Conservation (phyloP, 2,329 filamentous ascomycete species). For the Nemania abortiva region DNA sequence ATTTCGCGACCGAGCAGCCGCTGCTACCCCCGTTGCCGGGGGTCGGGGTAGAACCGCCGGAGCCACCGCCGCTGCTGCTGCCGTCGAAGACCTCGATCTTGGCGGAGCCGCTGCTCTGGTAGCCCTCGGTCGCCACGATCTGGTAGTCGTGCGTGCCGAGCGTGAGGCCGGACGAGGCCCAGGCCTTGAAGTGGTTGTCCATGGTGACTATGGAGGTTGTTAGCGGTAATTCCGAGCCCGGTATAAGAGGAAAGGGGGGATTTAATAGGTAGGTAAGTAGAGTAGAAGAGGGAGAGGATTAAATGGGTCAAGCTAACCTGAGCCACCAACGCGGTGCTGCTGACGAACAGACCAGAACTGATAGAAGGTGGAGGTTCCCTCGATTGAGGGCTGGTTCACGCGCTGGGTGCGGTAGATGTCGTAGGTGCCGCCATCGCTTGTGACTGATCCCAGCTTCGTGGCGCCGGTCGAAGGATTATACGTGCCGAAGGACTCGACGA, state of each 20-base stretch:
- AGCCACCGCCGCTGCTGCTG: constrained; percentile 17
- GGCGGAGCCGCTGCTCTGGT: constrained; percentile 46
- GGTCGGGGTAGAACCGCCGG: constrained; percentile 1
- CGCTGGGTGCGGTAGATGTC: constrained; percentile 52
- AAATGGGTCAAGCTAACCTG: constrained; percentile 18
- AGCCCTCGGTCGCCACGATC: constrained; percentile 53
- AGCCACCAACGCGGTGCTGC: constrained; percentile 56
- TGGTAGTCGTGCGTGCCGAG: constrained; percentile 51
- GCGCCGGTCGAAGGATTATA: constrained; percentile 57
- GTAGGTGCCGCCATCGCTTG: constrained; percentile 53
- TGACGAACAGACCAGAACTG: constrained; percentile 65
- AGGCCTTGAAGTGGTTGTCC: constrained; percentile 51
- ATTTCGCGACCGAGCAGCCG: constrained; percentile 34
- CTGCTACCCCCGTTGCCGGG: neutral
- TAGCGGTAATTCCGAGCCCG: neutral
- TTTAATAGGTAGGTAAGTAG: neutral
- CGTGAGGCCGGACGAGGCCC: constrained; percentile 45
- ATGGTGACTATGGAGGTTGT: constrained; percentile 44
- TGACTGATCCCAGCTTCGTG: constrained; percentile 50
- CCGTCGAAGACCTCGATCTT: constrained; percentile 32
- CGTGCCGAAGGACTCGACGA: constrained; percentile 59
- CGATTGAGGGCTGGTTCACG: constrained; percentile 58
- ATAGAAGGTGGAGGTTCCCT: constrained; percentile 61
- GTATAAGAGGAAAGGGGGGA: too few species aligned
- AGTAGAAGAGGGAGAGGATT: neutral